Percentiles rank a stretch among this genome's conserved stretches.
Evolutionary conservation across 257 asterid genomes (phyloP).

Genomic region (Plectranthus barbatus): DNA sequence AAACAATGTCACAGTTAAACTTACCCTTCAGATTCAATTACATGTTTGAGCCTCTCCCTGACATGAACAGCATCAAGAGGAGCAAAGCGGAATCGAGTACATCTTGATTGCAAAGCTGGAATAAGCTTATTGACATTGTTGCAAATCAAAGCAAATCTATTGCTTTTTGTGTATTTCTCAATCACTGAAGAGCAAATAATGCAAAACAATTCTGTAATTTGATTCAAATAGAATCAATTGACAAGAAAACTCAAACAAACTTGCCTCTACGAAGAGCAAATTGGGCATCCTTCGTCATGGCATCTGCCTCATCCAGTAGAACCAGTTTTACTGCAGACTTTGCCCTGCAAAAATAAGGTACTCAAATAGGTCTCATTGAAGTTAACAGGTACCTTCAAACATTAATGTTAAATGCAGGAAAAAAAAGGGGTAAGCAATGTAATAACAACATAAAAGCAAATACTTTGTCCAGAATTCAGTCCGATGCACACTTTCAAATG

Average conservation of each 20-base stretch:
- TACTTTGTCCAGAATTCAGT: not conserved
- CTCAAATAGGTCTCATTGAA: slow-evolving; percentile 9
- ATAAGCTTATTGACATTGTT: slow-evolving; percentile 94
- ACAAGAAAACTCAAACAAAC: slow-evolving; percentile 8
- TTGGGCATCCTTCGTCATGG: slow-evolving; percentile 99
- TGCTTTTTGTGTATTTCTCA: slow-evolving; percentile 84
- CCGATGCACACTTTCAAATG: not conserved
- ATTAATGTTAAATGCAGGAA: not conserved
- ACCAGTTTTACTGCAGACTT: slow-evolving; percentile 75
- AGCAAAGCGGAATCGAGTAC: slow-evolving; percentile 96
- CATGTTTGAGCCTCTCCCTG: slow-evolving; percentile 76
- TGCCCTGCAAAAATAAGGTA: slow-evolving; percentile 40
- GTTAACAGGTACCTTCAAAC: not conserved
- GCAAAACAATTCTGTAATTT: not conserved
- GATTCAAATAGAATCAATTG: not conserved
- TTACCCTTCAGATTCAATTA: slow-evolving; percentile 75
- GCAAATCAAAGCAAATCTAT: slow-evolving; percentile 91
- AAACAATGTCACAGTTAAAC: slow-evolving; percentile 11
- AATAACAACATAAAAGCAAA: not conserved
- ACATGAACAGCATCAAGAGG: slow-evolving; percentile 86
- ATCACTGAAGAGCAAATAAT: slow-evolving; percentile 56
- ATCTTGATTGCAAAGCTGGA: slow-evolving; percentile 95
- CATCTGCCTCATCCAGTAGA: slow-evolving; percentile 95
- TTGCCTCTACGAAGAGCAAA: slow-evolving; percentile 97
- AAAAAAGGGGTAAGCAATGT: not conserved